Base-by-base conservation (phyloP, 345 rosid genomes). In the Balakata baccata region DNA sequence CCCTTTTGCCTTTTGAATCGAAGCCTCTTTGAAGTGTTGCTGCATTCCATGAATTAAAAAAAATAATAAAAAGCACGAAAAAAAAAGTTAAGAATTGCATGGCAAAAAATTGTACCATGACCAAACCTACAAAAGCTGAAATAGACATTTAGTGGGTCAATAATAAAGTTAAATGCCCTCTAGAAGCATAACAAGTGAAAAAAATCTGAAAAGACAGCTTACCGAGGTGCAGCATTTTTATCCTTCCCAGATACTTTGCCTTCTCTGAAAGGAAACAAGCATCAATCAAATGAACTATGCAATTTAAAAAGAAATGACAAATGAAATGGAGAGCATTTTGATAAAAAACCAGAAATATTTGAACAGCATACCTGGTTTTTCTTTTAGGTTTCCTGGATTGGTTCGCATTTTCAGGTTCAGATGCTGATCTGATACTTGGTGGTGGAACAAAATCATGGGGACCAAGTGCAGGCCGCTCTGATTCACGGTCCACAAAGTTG, bases 401-500 rank as follows among this genome's bases (percentile, higher is more conserved):
- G 53, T 72, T 69, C 71, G 39, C 56, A 18, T 60, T 52, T 66
- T 57, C 80, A n/a, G 77, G 72, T 68, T 81, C 87, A 72, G 88
- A 72, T 59, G 45, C 76, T 18, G 78, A 59, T 69, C 73, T 39
- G 57, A 72, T 69, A 68, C 67, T 66, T 11, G 83, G 84, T 63
- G 71, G 57, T 20, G 87, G 80, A 74, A 86, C 61, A 64, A 90
- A 87, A 83, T 90, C 88, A 46, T 74, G 76, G 52, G 87, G 83
- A 75, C 85, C 82, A 64, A 89, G 86, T 58, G 87, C 84, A 56
- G 98, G 97, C 37, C 98, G 92, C 74, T 92, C 96, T 13, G 86
- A 77, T 74, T 91, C 96, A 52, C 94, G 81, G 74, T 95, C 99
- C 18, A 95, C 99, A 80, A 92, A 95, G 84, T 95, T 95, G 63